Conservation (phyloP, 208 protist species). For the Trypanosoma scelopori region DNA sequence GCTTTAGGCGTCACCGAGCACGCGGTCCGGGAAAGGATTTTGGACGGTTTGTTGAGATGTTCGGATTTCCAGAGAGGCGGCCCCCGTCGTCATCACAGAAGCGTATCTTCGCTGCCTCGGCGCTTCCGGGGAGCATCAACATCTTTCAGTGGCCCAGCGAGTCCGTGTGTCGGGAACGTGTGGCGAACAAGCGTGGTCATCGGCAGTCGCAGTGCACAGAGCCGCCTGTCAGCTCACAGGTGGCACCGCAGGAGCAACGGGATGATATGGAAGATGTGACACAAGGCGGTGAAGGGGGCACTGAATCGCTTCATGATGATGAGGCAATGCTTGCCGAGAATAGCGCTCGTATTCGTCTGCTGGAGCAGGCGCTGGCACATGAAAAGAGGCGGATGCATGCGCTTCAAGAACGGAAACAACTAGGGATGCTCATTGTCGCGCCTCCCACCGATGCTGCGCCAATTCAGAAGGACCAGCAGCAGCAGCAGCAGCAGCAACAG, state of each 20-base stretch:
- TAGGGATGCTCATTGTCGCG: background rate
- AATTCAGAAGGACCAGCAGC: background rate
- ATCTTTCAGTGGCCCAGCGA: slow-evolving; percentile 6
- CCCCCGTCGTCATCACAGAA: slow-evolving; percentile 10
- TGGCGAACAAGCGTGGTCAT: no score
- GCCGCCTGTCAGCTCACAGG: no score
- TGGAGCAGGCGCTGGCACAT: slow-evolving; percentile 3
- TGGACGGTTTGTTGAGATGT: slow-evolving; percentile 31
- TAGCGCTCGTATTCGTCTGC: slow-evolving; percentile 3
- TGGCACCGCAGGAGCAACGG: background rate
- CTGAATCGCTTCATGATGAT: background rate
- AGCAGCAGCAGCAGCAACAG: background rate
- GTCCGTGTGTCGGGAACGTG: no score
- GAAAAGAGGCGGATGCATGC: slow-evolving; percentile 6
- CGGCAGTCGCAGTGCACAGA: no score
- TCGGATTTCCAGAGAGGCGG: slow-evolving; percentile 41
- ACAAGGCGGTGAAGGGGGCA: background rate
- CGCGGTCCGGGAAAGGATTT: slow-evolving; percentile 44
- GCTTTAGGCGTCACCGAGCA: slow-evolving; percentile 15
- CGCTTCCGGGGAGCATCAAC: slow-evolving; percentile 1
- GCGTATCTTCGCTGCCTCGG: slow-evolving; percentile 7
- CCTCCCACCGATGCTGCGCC: no score
- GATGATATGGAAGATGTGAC: background rate
- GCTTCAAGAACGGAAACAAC: background rate
- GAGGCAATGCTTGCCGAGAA: background rate